Base-by-base conservation (phyloP, 305 asterid genomes). In the Salvia sclarea region DNA sequence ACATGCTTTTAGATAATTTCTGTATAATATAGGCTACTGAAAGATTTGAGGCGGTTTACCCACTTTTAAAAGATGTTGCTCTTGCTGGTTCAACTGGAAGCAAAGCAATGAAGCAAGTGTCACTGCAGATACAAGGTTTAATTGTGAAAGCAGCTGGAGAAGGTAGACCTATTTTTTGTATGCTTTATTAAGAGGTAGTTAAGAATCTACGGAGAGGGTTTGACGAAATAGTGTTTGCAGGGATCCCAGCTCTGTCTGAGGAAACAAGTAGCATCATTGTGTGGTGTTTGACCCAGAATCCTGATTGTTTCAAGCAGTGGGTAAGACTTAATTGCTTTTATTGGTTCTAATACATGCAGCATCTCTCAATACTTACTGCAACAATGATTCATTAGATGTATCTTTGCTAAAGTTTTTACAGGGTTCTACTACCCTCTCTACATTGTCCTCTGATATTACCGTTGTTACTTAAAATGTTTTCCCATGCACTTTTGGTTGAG, bases 41-140 rank as follows among this genome's bases (percentile, higher is more conserved):
- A 68, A 88, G 98, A 77, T 92, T 92, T 78, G 94, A 83, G 84
- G 86, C 79, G 13, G 73, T 92, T 66, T 92, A 84, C 84, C 96
- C 96, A 37, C 71, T 82, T 41, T 88, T 92, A 49, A 85, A 85
- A 78, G 96, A 88, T 74, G 86, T 88, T 57, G 90, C 98, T 18
- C 90, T 92, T 70, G 89, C 96, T 70, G 97, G 98, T 79, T 73
- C 95, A 48, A 81, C 85, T 18, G 92, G 97, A 72, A 90, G 97
- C 87, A 90, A 90, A 83, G 95, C 95, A 61, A 88, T 90, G 93
- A 92, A 85, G 82, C 96, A 84, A 83, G 86, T 86, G 44, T 73
- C 96, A 3, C 85, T 72, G 65, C 92, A 88, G 83, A 86, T 90
- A 69, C 88, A 83, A 48, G 14, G 72, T 48, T 37, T 88, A 48